phyloP scores from a whole-genome alignment of 2,329 filamentous ascomycete species.

The Hypoxylon sp. region DNA sequence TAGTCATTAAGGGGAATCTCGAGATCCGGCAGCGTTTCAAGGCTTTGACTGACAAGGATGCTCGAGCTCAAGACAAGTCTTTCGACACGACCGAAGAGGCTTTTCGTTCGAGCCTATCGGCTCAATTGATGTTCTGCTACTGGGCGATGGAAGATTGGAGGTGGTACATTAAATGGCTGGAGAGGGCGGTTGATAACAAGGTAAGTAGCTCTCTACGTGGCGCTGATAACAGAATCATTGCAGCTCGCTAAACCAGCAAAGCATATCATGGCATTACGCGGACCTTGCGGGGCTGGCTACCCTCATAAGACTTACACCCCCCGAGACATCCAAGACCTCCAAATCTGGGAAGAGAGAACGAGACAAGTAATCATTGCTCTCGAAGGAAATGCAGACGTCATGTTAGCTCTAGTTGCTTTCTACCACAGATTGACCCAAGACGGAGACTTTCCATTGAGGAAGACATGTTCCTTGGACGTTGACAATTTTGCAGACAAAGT shows the following conservation, averaged over 20 bases:
- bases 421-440: constrained; percentile 49
- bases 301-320: constrained; percentile 45
- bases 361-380: constrained; percentile 57
- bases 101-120: constrained; percentile 56
- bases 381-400: constrained; percentile 58
- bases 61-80: constrained; percentile 52
- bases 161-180: constrained; percentile 59
- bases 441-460: constrained; percentile 46
- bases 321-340: constrained; percentile 55
- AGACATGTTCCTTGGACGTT: constrained; percentile 47
- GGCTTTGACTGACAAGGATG: constrained; percentile 53
- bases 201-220: constrained; percentile 39
- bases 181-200: constrained; percentile 53
- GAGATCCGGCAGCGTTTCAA: constrained; percentile 52
- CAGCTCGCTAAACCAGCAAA: constrained; percentile 33
- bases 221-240: not conserved
- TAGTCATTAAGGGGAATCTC: constrained; percentile 57
- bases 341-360: constrained; percentile 57
- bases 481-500: constrained; percentile 51
- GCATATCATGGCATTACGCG: constrained; percentile 46
- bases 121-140: constrained; percentile 57
- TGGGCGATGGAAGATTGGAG: constrained; percentile 62
- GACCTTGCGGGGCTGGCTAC: constrained; percentile 32
- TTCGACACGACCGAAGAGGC: constrained; percentile 54
- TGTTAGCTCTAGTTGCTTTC: constrained; percentile 52